Evolutionary conservation across 139 green algal genomes (phyloP).

Genomic region (Chlorella ohadii): DNA sequence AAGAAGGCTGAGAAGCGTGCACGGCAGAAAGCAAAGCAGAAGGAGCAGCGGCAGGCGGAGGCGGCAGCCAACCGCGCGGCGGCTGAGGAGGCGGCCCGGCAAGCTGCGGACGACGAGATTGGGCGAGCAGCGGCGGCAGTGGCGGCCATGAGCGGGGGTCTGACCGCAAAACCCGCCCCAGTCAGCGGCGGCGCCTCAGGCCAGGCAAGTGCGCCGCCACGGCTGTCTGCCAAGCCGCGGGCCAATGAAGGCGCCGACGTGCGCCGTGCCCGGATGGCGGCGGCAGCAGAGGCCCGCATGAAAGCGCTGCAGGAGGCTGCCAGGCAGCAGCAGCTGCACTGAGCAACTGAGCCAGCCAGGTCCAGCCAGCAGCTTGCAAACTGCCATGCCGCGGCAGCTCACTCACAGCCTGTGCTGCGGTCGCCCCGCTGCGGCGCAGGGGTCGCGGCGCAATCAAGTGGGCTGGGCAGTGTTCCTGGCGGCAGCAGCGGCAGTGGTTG

Average conservation of each 20-base stretch:
- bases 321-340: constrained; percentile 57
- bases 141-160: constrained; percentile 26
- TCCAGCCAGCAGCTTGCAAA: not conserved
- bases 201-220: constrained; percentile 32
- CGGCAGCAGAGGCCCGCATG: constrained; percentile 81
- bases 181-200: constrained; percentile 17
- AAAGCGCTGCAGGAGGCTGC: constrained; percentile 63
- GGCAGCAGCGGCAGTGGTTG: constrained; percentile 1
- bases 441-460: not conserved
- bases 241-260: constrained; percentile 53
- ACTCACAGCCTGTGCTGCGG: not conserved
- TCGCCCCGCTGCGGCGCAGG: constrained; percentile 8
- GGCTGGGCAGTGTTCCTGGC: constrained; percentile 9
- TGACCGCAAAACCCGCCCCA: constrained; percentile 8
- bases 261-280: constrained; percentile 71
- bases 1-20: constrained; percentile 77
- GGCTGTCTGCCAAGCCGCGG: constrained; percentile 39
- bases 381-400: not conserved
- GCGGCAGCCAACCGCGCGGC: constrained; percentile 39
- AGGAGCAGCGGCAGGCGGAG: constrained; percentile 56
- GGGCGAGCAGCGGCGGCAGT: constrained; percentile 55
- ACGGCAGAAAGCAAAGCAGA: constrained; percentile 71
- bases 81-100: constrained; percentile 45
- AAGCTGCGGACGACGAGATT: constrained; percentile 70
- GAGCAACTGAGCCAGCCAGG: not conserved